These are phyloP conservation scores for Gentiana dahurica DNA, from an alignment of 257 asterid species.

Conservation along the genomic window DNA sequence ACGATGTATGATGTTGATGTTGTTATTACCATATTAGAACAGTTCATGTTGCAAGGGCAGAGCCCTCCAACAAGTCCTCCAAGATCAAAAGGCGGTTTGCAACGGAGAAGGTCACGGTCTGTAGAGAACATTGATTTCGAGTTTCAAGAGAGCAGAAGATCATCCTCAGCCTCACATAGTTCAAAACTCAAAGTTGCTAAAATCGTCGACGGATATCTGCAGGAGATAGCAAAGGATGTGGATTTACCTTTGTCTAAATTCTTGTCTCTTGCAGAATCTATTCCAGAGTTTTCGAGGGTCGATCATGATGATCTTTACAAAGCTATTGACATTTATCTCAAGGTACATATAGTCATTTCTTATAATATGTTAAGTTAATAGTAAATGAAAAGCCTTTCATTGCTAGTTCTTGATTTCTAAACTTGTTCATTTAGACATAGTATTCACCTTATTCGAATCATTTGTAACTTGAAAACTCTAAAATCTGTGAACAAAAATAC, in stretches of 20 bases:
- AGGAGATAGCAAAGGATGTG: conserved; percentile 49
- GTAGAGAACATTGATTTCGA: conserved; percentile 59
- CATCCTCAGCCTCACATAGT: conserved; percentile 77
- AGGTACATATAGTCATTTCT: conserved; percentile 32
- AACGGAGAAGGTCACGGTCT: conserved; percentile 74
- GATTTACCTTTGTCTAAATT: conserved; percentile 50
- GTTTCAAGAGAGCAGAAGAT: conserved; percentile 71
- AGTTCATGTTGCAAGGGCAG: conserved; percentile 63
- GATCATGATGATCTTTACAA: conserved; percentile 88
- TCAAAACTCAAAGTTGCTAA: conserved; percentile 73
- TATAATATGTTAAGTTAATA: not conserved
- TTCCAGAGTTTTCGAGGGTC: conserved; percentile 67
- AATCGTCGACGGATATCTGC: conserved; percentile 67
- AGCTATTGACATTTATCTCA: conserved; percentile 74
- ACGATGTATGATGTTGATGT: conserved; percentile 50
- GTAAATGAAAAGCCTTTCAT: not conserved
- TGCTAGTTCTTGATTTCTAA: not conserved
- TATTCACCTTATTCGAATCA: too few species aligned
- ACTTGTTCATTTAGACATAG: not conserved
- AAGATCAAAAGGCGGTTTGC: conserved; percentile 32
- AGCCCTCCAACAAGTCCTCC: conserved; percentile 81
- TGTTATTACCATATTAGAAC: conserved; percentile 50
- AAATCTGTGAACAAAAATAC: not conserved
- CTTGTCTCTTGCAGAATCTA: conserved; percentile 50
- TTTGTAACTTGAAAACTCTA: too few species aligned